A percentile compares a stretch with the other conserved stretches of the same genome.
phyloP scores from a whole-genome alignment of 1,284 basidiomycete species.

The Mycena sp. region DNA sequence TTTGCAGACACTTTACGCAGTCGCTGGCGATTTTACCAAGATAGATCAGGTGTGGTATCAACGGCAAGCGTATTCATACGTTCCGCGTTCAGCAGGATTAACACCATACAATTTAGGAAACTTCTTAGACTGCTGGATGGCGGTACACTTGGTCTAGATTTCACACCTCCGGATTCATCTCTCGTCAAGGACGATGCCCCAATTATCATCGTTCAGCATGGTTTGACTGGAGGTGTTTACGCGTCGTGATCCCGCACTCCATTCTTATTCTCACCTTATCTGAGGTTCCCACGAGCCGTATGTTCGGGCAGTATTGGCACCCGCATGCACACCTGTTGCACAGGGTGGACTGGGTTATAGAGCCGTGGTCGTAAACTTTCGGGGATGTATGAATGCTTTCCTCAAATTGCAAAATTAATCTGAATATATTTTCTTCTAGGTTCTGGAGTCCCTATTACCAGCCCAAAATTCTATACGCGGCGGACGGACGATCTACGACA shows the following conservation, averaged over 20 bases:
- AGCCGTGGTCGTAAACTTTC: conserved; percentile 89
- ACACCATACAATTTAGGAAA: conserved; percentile 5
- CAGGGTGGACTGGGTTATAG: conserved; percentile 89
- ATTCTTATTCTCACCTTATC: conserved; percentile 10
- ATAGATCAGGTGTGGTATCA: conserved; percentile 78
- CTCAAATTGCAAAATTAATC: conserved; percentile 5
- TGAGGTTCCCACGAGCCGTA: conserved; percentile 91
- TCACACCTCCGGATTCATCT: conserved; percentile 67
- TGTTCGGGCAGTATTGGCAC: conserved; percentile 81
- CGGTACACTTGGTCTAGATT: conserved; percentile 73
- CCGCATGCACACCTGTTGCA: conserved; percentile 71
- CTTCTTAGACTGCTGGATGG: conserved; percentile 52
- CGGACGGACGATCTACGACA: conserved; percentile 91
- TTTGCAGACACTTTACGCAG: conserved; percentile 76
- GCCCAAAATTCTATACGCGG: conserved; percentile 88
- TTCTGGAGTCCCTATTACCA: conserved; percentile 85
- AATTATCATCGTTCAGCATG: conserved; percentile 86
- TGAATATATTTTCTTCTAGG: conserved; percentile 50
- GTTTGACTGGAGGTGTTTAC: conserved; percentile 81
- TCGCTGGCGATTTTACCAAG: conserved; percentile 76
- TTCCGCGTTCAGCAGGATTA: background rate
- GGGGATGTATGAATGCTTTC: conserved; percentile 80
- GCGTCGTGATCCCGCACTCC: background rate
- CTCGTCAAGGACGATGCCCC: conserved; percentile 72
- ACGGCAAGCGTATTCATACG: conserved; percentile 52